Evolutionary conservation across 2,329 filamentous ascomycete genomes (phyloP).

Genomic region (Endocalyx cinctus): DNA sequence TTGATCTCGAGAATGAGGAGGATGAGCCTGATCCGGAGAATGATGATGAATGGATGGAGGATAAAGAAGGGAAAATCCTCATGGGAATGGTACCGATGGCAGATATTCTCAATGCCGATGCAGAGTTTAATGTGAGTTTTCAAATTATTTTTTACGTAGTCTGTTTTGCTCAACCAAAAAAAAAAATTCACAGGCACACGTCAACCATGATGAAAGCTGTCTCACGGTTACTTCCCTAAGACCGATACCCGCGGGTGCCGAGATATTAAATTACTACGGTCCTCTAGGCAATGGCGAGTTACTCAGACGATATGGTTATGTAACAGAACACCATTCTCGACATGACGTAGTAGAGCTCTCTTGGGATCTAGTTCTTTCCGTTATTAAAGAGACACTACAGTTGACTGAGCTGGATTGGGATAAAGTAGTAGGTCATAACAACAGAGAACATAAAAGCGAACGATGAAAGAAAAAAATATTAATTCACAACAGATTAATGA

Average conservation of each 20-base stretch:
- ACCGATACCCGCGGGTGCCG: slow-evolving; percentile 63
- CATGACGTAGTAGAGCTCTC: slow-evolving; percentile 82
- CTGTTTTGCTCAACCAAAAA: not conserved
- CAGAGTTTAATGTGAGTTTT: slow-evolving; percentile 69
- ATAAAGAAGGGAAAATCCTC: slow-evolving; percentile 50
- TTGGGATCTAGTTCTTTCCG: slow-evolving; percentile 51
- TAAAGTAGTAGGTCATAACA: slow-evolving; percentile 34
- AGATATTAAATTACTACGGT: slow-evolving; percentile 87
- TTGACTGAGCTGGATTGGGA: slow-evolving; percentile 34
- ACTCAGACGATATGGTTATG: slow-evolving; percentile 79
- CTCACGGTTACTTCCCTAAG: slow-evolving; percentile 70
- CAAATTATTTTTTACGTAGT: no score
- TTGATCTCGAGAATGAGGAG: slow-evolving; percentile 62
- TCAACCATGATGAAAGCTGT: slow-evolving; percentile 47
- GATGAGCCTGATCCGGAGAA: slow-evolving; percentile 54
- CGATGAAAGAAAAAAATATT: no score
- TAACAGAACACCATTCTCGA: slow-evolving; percentile 69
- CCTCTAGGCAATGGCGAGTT: slow-evolving; percentile 78
- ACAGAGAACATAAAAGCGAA: not conserved
- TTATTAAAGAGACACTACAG: slow-evolving; percentile 35
- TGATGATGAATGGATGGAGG: slow-evolving; percentile 61
- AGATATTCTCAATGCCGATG: slow-evolving; percentile 85
- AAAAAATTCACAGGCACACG: slow-evolving; percentile 39
- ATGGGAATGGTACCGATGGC: slow-evolving; percentile 91
- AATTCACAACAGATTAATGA: slow-evolving; percentile 34